Percentiles rank a stretch among this genome's conserved stretches.
Evolutionary conservation across 495 filamentous ascomycete species (phyloP).

Genomic region (Aspergillus bertholletiae): DNA sequence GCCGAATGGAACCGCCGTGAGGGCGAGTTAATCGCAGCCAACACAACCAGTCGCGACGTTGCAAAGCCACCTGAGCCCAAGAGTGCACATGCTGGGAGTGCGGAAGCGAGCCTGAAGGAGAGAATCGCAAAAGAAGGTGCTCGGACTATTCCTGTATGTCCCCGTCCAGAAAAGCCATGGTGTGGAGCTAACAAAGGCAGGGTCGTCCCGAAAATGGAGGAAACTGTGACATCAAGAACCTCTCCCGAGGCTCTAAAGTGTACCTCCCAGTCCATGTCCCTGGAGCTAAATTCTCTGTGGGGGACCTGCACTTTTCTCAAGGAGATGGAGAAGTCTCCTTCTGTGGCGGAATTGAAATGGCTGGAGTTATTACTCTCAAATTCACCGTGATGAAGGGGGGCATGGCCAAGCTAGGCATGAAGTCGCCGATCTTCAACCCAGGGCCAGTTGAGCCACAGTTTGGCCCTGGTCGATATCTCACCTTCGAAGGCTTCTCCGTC

Average conservation of each 20-base stretch:
- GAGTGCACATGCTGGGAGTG: constrained; percentile 70
- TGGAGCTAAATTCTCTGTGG: constrained; percentile 90
- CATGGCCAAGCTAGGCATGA: constrained; percentile 71
- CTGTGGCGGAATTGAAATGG: constrained; percentile 97
- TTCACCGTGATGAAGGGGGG: constrained; percentile 86
- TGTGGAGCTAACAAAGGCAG: constrained; percentile 11
- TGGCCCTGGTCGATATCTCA: constrained; percentile 79
- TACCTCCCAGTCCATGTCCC: constrained; percentile 84
- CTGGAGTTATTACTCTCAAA: constrained; percentile 87
- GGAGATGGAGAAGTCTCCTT: constrained; percentile 95
- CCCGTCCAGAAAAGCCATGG: not conserved
- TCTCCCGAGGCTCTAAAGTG: constrained; percentile 79
- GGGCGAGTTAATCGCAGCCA: constrained; percentile 68
- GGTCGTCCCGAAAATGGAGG: constrained; percentile 55
- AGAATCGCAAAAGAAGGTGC: constrained; percentile 88
- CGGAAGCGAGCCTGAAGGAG: constrained; percentile 55
- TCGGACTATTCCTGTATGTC: constrained; percentile 70
- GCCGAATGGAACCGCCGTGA: constrained; percentile 80
- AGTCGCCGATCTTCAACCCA: constrained; percentile 83
- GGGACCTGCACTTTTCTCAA: constrained; percentile 87
- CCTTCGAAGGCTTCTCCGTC: constrained; percentile 93
- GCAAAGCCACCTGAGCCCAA: constrained; percentile 71
- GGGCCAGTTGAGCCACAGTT: constrained; percentile 92
- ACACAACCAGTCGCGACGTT: constrained; percentile 66
- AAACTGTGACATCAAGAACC: constrained; percentile 90